Evolutionary conservation across 345 rosid genomes (phyloP).

Genomic region (Eucalyptus marginata): DNA sequence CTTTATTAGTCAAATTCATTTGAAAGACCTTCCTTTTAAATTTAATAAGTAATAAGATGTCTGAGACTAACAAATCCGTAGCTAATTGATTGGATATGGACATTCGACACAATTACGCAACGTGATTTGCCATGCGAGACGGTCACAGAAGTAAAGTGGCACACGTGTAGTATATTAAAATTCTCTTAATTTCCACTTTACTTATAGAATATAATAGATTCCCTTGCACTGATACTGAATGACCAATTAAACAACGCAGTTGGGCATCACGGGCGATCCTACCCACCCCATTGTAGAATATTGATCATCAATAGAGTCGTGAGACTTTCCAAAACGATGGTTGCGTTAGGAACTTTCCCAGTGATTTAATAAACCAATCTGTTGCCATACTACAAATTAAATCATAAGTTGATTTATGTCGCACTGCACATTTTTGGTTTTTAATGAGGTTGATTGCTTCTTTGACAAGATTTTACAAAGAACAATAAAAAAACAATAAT

Average conservation of each 20-base stretch:
- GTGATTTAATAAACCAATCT: neutral
- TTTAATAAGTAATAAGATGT: neutral
- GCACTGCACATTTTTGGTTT: neutral
- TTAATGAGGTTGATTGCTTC: neutral
- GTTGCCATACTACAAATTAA: neutral
- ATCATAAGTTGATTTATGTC: neutral
- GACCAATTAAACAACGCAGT: neutral
- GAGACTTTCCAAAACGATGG: neutral
- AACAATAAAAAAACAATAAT: neutral
- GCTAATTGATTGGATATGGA: neutral
- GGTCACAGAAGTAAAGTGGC: neutral
- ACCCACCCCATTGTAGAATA: neutral
- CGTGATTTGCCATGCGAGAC: neutral
- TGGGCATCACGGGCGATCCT: neutral
- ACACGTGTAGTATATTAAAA: neutral
- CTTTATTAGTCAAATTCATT: neutral
- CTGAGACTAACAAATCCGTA: neutral
- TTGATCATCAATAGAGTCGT: neutral
- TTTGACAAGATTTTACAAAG: neutral
- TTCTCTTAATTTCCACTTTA: neutral
- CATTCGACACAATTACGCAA: neutral
- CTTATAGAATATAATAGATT: neutral
- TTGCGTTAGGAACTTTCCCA: neutral
- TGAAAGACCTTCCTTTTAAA: neutral
- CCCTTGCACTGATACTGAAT: neutral